Percentiles rank a stretch among this genome's conserved stretches.
phyloP scores from a whole-genome alignment of 2,329 filamentous ascomycete genomes.

The Paecilomyces sp. region DNA sequence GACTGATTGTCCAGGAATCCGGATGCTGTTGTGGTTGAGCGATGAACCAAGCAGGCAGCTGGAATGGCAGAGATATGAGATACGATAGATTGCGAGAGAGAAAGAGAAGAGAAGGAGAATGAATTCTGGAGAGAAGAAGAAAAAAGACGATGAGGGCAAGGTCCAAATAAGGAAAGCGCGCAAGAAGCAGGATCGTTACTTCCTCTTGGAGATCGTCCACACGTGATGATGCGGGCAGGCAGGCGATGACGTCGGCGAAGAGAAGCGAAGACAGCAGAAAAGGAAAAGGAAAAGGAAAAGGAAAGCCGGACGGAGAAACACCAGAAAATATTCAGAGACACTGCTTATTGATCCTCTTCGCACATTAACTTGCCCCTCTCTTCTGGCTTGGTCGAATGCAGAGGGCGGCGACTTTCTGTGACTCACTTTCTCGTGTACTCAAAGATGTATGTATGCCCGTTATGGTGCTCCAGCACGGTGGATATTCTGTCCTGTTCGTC shows the following conservation, averaged over 20 bases:
- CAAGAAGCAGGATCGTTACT: neutral
- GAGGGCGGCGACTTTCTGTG: neutral
- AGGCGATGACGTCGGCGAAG: neutral
- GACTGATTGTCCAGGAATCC: neutral
- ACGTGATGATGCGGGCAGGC: neutral
- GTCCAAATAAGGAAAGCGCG: neutral
- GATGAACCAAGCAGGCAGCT: neutral
- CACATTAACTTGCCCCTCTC: neutral
- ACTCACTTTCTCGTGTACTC: neutral
- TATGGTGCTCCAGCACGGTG: neutral
- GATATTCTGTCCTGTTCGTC: neutral
- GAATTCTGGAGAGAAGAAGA: neutral
- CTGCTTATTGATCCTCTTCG: neutral
- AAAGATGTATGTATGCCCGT: neutral
- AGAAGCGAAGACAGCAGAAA: neutral
- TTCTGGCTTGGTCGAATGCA: neutral
- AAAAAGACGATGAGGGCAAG: neutral
- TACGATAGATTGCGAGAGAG: neutral
- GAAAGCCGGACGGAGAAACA: neutral
- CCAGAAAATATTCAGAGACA: neutral
- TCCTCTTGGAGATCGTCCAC: neutral
- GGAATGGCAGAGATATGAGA: neutral
- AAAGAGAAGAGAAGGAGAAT: constrained; percentile 4
- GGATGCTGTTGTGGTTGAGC: neutral
- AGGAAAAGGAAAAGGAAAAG: no score